These are phyloP conservation scores for Podospora conica DNA, from an alignment of 495 filamentous ascomycete species.

Conservation along the genomic window DNA sequence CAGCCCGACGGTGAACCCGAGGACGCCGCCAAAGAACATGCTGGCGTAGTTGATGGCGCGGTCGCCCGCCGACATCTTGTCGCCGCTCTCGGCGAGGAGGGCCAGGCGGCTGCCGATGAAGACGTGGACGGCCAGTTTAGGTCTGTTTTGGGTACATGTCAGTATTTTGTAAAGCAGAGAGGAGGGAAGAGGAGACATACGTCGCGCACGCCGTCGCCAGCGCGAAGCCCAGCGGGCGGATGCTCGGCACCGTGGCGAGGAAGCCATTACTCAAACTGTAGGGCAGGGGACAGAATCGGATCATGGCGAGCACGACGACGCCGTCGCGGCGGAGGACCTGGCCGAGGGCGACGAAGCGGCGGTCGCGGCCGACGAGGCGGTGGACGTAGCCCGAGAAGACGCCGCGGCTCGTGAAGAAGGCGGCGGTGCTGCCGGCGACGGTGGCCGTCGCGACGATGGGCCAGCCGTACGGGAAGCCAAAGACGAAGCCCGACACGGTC, in stretches of 20 bases:
- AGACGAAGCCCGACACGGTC: constrained; percentile 90
- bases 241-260: constrained; percentile 85
- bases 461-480: constrained; percentile 89
- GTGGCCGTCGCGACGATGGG: constrained; percentile 74
- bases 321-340: constrained; percentile 72
- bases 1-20: constrained; percentile 72
- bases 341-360: constrained; percentile 58
- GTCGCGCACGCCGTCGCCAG: constrained; percentile 66
- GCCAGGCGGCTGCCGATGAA: constrained; percentile 79
- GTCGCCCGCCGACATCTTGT: constrained; percentile 58
- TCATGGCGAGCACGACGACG: constrained; percentile 83
- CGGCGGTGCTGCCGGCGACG: constrained; percentile 65
- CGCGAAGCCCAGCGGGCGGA: constrained; percentile 67
- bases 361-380: constrained; percentile 72
- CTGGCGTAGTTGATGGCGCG: constrained; percentile 73
- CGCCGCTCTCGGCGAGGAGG: constrained; percentile 58
- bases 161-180: background rate
- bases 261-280: constrained; percentile 93
- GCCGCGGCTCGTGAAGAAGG: constrained; percentile 74
- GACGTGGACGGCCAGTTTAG: constrained; percentile 85
- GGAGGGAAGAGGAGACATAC: constrained; percentile 11
- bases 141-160: constrained; percentile 30
- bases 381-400: constrained; percentile 72
- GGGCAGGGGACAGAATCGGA: constrained; percentile 87
- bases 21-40: constrained; percentile 60